phyloP scores from a whole-genome alignment of 2,329 filamentous ascomycete genomes.

The Leptodontidium sp. region DNA sequence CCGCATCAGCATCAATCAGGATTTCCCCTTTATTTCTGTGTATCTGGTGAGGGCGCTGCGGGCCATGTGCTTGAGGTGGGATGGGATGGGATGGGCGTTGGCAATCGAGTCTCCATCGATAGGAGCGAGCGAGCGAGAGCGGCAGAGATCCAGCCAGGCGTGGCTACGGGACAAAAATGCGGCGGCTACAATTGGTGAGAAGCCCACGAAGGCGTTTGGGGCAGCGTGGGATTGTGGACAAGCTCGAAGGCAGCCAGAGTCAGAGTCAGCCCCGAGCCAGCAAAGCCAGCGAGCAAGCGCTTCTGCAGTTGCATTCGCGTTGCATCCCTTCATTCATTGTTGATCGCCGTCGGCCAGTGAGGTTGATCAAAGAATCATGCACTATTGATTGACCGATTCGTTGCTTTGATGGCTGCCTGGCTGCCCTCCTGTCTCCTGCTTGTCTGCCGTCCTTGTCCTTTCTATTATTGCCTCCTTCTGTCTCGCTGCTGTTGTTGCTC shows the following conservation, averaged over 20 bases:
- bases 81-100: not conserved
- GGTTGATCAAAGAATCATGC: constrained; percentile 8
- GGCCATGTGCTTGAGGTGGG: not conserved
- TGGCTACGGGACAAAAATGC: not conserved
- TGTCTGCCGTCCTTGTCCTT: not conserved
- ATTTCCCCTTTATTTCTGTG: not conserved
- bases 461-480: not conserved
- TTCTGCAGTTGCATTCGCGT: too few relatives aligned
- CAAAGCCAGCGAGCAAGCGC: too few relatives aligned
- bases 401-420: not conserved
- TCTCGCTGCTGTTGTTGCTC: not conserved
- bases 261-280: too few relatives aligned
- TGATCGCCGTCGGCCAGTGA: constrained; percentile 1
- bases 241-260: not conserved
- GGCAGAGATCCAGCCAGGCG: not conserved
- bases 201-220: not conserved
- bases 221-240: not conserved
- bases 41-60: not conserved
- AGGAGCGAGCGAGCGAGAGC: too few relatives aligned
- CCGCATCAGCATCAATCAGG: not conserved
- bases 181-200: constrained; percentile 8
- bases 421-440: not conserved
- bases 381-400: not conserved
- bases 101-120: not conserved
- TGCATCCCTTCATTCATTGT: not conserved